Base-by-base conservation (phyloP, 2,329 filamentous ascomycete genomes). In the Colletotrichum sp. region DNA sequence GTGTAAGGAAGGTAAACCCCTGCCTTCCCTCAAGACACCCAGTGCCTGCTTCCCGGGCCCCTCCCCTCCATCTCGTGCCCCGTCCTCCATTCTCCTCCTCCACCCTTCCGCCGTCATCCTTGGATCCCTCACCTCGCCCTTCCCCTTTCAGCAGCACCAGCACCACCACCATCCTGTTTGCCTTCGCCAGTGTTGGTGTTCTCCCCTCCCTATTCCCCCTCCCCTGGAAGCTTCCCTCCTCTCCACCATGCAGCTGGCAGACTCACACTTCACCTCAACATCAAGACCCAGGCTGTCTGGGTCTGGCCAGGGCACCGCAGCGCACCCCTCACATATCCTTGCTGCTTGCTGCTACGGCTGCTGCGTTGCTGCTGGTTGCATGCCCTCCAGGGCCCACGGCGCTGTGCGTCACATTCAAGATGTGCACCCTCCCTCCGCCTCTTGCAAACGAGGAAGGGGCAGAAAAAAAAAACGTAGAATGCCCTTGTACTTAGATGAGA, bases 331-430 rank as follows among this genome's bases (percentile, higher is more conserved):
- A 69, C 55, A 18, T 59, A 63, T 30, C 57, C 67, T 59, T 70
- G 57, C 57, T 39, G 32, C 34, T 49, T 69, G 52, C 55, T 69
- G 36, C 34, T 49, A 12, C 36, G 36, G 44, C 62, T 59, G 55
- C 26, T 59, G 55, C 30, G 70, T 34, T 67, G 55, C 57, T 60
- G 18, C 60, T 70, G 57, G 49, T 66, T 74, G 71, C 70, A 59
- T 66, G 60, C 60, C 24, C 24, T 65, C 28, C 67, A 52, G 3
- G 18, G 15, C 8, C 44, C 16, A 59, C 52, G 57, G 66, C 36
- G 26, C 60, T 71, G 68, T 75, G 72, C 72, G 72, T 75, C 69
- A 72, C 72, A 49, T 59, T 60, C 62, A 36, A 67, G 69, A 66
- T 75, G 70, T 75, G 62, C 62, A 67, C 28, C 55, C 70, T 63